Evolutionary conservation across 495 filamentous ascomycete genomes (phyloP).

Genomic region (Jackrogersella multiformis): DNA sequence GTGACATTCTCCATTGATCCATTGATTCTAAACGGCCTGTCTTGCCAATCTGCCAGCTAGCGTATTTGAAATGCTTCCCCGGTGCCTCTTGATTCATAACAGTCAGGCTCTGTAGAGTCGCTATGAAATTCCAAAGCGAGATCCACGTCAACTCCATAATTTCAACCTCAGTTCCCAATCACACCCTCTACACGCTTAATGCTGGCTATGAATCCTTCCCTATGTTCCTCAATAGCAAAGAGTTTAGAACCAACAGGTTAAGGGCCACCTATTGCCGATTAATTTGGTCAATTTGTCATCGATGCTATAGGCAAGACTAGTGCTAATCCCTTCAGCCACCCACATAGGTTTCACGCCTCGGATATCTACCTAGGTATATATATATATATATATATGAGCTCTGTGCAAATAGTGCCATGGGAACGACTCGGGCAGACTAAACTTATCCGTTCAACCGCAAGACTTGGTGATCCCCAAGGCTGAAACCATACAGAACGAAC

Average conservation of each 20-base stretch:
- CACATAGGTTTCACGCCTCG: background rate
- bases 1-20: slow-evolving; percentile 2
- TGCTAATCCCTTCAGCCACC: slow-evolving; percentile 1
- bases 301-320: slow-evolving; percentile 13
- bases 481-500: background rate
- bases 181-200: background rate
- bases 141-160: background rate
- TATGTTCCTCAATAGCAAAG: slow-evolving; percentile 8
- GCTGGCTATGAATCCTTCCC: slow-evolving; percentile 6
- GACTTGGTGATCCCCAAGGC: background rate
- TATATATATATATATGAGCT: slow-evolving; percentile 18
- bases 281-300: slow-evolving; percentile 36
- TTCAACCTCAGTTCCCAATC: slow-evolving; percentile 1
- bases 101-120: background rate
- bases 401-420: slow-evolving; percentile 1
- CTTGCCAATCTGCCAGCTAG: background rate
- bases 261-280: slow-evolving; percentile 16
- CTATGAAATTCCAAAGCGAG: background rate
- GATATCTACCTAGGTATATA: too few species aligned
- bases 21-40: background rate
- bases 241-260: background rate
- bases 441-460: background rate
- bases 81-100: slow-evolving; percentile 3
- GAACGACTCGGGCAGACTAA: background rate
- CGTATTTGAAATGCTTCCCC: background rate